Evolutionary conservation across 2,329 filamentous ascomycete species (phyloP).

Genomic region (Scolecobasidium constrictum): DNA sequence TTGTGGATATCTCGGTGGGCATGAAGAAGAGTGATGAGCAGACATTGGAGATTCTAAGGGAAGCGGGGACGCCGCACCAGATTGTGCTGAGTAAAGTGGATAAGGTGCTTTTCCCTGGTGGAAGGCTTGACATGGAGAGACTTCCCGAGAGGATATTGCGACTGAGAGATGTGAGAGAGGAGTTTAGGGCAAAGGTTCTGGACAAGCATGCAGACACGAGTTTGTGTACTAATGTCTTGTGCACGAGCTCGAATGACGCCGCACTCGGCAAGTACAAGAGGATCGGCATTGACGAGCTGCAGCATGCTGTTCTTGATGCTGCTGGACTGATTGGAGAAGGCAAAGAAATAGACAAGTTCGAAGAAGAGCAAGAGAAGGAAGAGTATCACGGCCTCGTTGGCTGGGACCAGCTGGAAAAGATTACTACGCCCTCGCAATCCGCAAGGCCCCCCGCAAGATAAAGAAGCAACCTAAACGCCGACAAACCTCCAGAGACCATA

Average conservation of each 20-base stretch:
- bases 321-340: constrained; percentile 40
- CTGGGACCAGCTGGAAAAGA: not conserved
- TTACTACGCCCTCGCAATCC: not conserved
- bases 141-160: constrained; percentile 13
- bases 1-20: constrained; percentile 53
- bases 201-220: constrained; percentile 26
- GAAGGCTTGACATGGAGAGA: constrained; percentile 9
- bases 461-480: not conserved
- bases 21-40: constrained; percentile 49
- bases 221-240: constrained; percentile 39
- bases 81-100: constrained; percentile 58
- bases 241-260: constrained; percentile 42
- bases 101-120: constrained; percentile 32
- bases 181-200: constrained; percentile 31
- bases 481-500: not conserved
- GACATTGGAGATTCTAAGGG: constrained; percentile 44
- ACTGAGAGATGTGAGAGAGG: constrained; percentile 28
- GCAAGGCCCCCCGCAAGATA: not conserved
- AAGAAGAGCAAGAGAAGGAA: not conserved
- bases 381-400: not conserved
- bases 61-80: constrained; percentile 50
- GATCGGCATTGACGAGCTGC: constrained; percentile 50
- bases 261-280: constrained; percentile 32
- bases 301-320: constrained; percentile 54
- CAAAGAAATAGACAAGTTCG: constrained; percentile 11